These are phyloP conservation scores for Leptomonas pyrrhocoris DNA, from an alignment of 208 protist species.

Conservation along the genomic window DNA sequence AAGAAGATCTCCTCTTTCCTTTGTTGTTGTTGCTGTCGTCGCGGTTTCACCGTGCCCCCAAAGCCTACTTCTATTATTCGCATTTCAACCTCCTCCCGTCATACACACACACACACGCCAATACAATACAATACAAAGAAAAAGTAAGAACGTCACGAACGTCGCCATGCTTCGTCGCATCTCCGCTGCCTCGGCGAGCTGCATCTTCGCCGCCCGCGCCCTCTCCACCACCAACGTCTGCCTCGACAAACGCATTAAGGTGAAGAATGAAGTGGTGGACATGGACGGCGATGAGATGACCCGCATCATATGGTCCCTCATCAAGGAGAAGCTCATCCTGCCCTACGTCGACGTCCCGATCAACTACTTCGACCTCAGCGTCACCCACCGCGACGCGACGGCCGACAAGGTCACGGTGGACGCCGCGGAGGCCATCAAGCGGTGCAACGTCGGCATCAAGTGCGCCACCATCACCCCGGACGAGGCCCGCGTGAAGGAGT, in stretches of 20 bases:
- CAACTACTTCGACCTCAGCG: slow-evolving; percentile 97
- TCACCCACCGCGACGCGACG: slow-evolving; percentile 94
- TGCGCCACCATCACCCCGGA: slow-evolving; percentile 99
- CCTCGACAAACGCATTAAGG: slow-evolving; percentile 80
- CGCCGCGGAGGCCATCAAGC: slow-evolving; percentile 94
- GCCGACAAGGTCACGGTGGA: slow-evolving; percentile 97
- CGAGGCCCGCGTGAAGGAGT: slow-evolving; percentile 97
- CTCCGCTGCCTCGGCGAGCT: slow-evolving; percentile 28
- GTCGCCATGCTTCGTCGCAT: slow-evolving; percentile 62
- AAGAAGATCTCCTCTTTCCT: too few species aligned
- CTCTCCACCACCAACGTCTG: slow-evolving; percentile 59
- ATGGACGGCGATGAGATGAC: slow-evolving; percentile 99
- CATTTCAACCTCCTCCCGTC: too few species aligned
- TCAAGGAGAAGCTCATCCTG: slow-evolving; percentile 98
- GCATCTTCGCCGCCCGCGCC: slow-evolving; percentile 30
- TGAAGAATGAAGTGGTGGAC: slow-evolving; percentile 95
- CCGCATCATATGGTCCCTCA: slow-evolving; percentile 96
- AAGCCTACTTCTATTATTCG: neutral
- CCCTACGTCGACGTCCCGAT: slow-evolving; percentile 96
- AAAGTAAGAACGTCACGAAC: neutral
- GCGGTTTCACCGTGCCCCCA: too few species aligned
- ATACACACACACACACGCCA: neutral
- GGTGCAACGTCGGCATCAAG: slow-evolving; percentile 97
- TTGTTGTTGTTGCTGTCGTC: neutral
- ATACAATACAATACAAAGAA: neutral